Conservation (phyloP, 73 alveolate genomes). For the Diophrys sp. region DNA sequence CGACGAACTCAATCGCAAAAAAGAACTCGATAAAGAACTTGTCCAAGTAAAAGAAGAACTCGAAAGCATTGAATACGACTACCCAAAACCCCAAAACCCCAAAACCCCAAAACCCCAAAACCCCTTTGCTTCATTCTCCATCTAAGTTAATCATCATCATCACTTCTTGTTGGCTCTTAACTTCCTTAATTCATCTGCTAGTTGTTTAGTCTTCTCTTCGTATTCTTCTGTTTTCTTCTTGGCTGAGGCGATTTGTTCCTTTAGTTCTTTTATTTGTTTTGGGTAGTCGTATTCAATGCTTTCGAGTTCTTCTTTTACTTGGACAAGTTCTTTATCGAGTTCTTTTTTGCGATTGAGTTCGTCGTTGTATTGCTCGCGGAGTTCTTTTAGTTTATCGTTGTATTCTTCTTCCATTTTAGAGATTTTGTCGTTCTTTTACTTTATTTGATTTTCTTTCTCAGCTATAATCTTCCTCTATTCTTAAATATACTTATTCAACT, state of each 20-base stretch:
- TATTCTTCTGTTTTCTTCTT: conserved; percentile 51
- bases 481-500: conserved; percentile 65
- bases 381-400: conserved; percentile 26
- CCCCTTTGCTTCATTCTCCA: no score
- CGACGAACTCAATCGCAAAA: conserved; percentile 27
- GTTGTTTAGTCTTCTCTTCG: conserved; percentile 49
- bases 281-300: conserved; percentile 48
- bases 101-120: no score
- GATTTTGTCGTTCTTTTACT: conserved; percentile 48
- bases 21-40: conserved; percentile 31
- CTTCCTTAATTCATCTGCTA: conserved; percentile 42
- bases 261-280: conserved; percentile 37
- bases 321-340: conserved; percentile 25
- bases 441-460: conserved; percentile 71
- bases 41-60: conserved; percentile 35
- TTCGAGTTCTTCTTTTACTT: conserved; percentile 41
- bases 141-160: no score
- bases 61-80: conserved; percentile 34
- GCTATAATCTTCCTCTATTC: conserved; percentile 70
- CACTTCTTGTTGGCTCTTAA: conserved; percentile 28
- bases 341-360: conserved; percentile 35
- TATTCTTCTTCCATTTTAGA: conserved; percentile 50
- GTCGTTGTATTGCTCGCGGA: conserved; percentile 29
- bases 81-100: no score
- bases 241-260: conserved; percentile 39